Base-by-base conservation (phyloP, 179 eudicot species). In the Gypsophila paniculata region DNA sequence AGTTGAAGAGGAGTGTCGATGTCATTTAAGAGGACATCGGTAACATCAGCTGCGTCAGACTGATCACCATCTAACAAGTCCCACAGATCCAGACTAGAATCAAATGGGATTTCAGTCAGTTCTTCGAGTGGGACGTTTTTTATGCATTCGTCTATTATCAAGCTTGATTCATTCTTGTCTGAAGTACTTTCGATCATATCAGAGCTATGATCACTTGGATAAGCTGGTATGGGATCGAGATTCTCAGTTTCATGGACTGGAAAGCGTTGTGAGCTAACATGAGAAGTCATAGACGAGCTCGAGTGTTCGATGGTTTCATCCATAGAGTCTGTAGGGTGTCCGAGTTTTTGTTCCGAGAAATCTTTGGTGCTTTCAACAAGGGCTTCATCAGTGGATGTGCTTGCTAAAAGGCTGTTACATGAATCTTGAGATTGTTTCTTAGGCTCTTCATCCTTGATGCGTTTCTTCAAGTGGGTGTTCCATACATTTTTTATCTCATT, bases 401-500 rank as follows among this genome's bases (percentile, higher is more conserved):
- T 60, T 17, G 73, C 67, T 0, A 6, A 6, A 29, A 4, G 34
- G 11, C 64, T 36, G 5, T 44, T 39, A 23, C 72, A 66, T 53
- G 71, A 58, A 19, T 52, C 61, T 4, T 15, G n/a, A 6, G 58
- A 25, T 4, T 46, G 21, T 8, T 60, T 1, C 26, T 53, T 70
- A 9, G 76, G 46, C 46, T 29, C 69, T 38, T 71, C 34, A 4
- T 54, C 79, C 69, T 69, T 79, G 39, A 84, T 13, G 55, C 83
- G 89, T 74, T 92, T 92, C 89, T 87, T 91, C 79, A 91, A 76
- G 65, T 85, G 86, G 12, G 96, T 91, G 48, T 91, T 89, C 96
- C 93, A 91, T 19, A 91, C 91, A 44, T 91, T 91, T 69, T 91
- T 91, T 0, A 91, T 90, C 83, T 91, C 97, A 21, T 91, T 91